These are phyloP conservation scores for Biancaea sappan DNA, from an alignment of 306 rosid species.

Conservation along the genomic window DNA sequence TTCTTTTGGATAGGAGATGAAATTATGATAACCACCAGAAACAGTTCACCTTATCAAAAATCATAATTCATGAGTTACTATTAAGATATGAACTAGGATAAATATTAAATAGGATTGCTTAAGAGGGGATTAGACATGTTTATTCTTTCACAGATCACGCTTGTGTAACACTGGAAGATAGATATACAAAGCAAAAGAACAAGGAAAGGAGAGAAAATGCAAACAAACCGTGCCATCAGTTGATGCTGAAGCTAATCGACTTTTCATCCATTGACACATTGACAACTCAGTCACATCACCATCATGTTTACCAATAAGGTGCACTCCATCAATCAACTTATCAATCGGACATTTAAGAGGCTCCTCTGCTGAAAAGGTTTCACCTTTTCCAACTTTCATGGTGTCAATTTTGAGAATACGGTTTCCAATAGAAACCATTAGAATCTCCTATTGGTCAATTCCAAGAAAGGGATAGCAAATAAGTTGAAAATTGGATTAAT, in stretches of 20 bases:
- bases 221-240: slow-evolving; percentile 71
- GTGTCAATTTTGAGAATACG: slow-evolving; percentile 59
- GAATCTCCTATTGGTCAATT: slow-evolving; percentile 60
- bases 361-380: slow-evolving; percentile 55
- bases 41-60: not conserved
- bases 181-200: slow-evolving; percentile 12
- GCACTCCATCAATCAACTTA: slow-evolving; percentile 65
- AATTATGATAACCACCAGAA: not conserved
- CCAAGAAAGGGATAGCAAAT: not conserved
- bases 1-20: not conserved
- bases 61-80: not conserved
- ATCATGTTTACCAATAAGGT: slow-evolving; percentile 66
- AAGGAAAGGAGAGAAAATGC: slow-evolving; percentile 40
- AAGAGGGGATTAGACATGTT: not conserved
- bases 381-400: slow-evolving; percentile 63
- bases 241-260: slow-evolving; percentile 78
- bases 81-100: too few relatives aligned
- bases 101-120: not conserved
- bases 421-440: slow-evolving; percentile 61
- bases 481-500: slow-evolving; percentile 17
- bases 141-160: slow-evolving; percentile 22
- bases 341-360: slow-evolving; percentile 67
- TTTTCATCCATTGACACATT: slow-evolving; percentile 87
- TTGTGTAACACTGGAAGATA: slow-evolving; percentile 30
- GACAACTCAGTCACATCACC: slow-evolving; percentile 67